Evolutionary conservation across 208 protist species (phyloP).

Genomic region (Acanthamoeba healyi): DNA sequence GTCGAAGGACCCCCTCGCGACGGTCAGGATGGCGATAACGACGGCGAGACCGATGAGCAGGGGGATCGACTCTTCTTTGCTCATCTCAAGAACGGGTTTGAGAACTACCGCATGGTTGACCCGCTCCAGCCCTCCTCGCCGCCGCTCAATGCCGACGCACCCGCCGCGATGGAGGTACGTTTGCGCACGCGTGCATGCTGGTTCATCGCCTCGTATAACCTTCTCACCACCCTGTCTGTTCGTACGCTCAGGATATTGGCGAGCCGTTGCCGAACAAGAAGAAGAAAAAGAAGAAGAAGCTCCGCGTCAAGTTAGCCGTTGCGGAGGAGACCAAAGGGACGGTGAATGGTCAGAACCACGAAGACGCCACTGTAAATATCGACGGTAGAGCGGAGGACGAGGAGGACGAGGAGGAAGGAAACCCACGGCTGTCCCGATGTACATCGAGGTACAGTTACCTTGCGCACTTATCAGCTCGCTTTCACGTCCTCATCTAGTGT

Average conservation of each 20-base stretch:
- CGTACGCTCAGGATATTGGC: not conserved
- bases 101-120: not conserved
- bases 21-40: not conserved
- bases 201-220: too few species aligned
- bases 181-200: too few species aligned
- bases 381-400: not conserved
- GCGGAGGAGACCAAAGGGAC: not conserved
- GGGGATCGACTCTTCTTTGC: constrained; percentile 22
- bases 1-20: not conserved
- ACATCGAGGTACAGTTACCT: too few species aligned
- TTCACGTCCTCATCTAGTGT: too few species aligned
- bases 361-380: not conserved
- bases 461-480: too few species aligned
- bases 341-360: too few species aligned
- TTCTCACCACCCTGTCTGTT: not conserved
- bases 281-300: constrained; percentile 25
- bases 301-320: not conserved
- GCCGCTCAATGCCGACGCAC: not conserved
- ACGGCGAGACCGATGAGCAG: not conserved
- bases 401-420: not conserved
- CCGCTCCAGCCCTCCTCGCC: not conserved
- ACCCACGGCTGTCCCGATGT: not conserved
- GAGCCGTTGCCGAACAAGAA: not conserved
- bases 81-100: constrained; percentile 57
- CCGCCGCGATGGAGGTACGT: not conserved